Evolutionary conservation across 1,284 basidiomycete genomes (phyloP).

Genomic region (Melampsora occidentalis): DNA sequence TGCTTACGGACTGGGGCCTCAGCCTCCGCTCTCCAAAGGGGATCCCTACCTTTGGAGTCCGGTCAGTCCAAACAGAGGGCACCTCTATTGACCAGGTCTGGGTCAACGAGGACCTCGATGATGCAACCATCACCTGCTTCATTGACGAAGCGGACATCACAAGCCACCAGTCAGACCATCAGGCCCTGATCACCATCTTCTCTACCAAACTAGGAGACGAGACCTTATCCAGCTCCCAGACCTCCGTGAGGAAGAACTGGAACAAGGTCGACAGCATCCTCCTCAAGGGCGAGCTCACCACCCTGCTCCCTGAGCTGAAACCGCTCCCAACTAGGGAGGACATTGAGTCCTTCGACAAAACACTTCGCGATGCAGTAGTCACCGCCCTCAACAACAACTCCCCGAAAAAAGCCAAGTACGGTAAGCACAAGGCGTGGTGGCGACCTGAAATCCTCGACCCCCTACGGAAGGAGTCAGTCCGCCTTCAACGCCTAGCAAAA

Average conservation of each 20-base stretch:
- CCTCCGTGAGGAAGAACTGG: not conserved
- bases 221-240: not conserved
- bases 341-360: not conserved
- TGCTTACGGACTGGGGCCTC: not conserved
- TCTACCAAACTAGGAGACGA: not conserved
- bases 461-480: no score
- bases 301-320: not conserved
- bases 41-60: not conserved
- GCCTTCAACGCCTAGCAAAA: no score
- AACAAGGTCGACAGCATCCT: not conserved
- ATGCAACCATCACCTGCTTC: not conserved
- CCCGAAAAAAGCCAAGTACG: no score
- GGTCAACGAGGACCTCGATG: not conserved
- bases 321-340: not conserved
- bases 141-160: not conserved
- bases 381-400: no score
- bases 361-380: no score
- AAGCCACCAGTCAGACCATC: conserved; percentile 24
- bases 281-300: not conserved
- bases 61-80: not conserved
- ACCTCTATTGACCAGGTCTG: conserved; percentile 15
- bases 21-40: not conserved
- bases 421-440: no score
- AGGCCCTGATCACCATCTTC: conserved; percentile 2
- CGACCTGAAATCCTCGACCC: no score